phyloP scores from a whole-genome alignment of 176 grass and related monocot genomes.

The Aechmea fasciata region DNA sequence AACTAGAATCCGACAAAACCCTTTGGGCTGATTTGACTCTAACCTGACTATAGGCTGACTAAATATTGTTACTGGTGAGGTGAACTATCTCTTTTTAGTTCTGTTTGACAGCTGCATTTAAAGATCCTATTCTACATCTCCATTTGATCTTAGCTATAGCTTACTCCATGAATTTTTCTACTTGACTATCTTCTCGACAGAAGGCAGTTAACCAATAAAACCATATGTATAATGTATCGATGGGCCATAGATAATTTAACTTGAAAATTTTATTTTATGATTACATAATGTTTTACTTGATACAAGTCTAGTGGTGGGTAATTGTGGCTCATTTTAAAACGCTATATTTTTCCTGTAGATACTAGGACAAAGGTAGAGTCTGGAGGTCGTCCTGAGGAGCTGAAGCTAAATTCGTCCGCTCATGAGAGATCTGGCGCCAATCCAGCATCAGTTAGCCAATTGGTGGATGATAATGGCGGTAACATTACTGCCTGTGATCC shows the following conservation, averaged over 20 bases:
- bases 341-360: not conserved
- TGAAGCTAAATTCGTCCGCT: not conserved
- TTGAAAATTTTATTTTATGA: not conserved
- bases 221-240: too few species aligned
- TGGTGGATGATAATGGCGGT: not conserved
- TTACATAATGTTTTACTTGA: not conserved
- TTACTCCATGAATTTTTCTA: not conserved
- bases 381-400: not conserved
- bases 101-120: not conserved
- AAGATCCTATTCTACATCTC: not conserved
- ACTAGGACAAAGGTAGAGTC: conserved; percentile 4
- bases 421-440: not conserved
- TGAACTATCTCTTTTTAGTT: too few species aligned
- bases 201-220: not conserved
- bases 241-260: too few species aligned
- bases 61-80: too few species aligned
- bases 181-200: not conserved
- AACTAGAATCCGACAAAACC: too few species aligned
- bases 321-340: not conserved
- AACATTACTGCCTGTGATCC: conserved; percentile 1
- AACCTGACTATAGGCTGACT: too few species aligned
- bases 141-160: not conserved
- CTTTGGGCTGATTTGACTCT: too few species aligned
- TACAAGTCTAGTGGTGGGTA: not conserved
- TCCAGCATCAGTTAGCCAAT: not conserved